Base-by-base conservation (phyloP, 768 basidiomycete species). In the Leccinum imitatum region DNA sequence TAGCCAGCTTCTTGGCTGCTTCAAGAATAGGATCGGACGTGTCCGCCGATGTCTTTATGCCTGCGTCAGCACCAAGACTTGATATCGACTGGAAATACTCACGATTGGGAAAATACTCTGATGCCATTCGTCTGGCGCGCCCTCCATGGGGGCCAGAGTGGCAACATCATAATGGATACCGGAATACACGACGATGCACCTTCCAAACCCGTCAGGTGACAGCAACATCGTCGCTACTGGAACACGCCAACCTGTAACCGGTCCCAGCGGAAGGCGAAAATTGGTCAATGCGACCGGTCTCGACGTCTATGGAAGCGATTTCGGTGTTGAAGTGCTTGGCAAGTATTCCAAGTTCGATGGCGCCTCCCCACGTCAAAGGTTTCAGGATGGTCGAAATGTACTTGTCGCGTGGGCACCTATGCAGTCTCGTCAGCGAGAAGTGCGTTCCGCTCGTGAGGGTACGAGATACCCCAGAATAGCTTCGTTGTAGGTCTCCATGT, bases 101-200 rank as follows among this genome's bases (percentile, higher is more conserved):
- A 82, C 84, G 10, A 86, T 77, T 8, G 87, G 87, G 69, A 93
- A 93, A 52, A 91, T 70, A 3, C 90, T 93, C 67, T 93, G 90
- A 74, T 98, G 95, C 83, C 95, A 99, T 59, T 91, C 94, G 27
- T 78, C 69, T 0, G 92, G 91, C 3, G 90, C 91, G 50, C 87
- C 86, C 9, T 79, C 77, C 73, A 84, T 80, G 0, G 93, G 97
- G 15, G 95, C 86, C 44, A 95, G 76, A 0, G 91, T 87, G 6
- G 89, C 85, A 9, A 92, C 92, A 72, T 99, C 96, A 73, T 99
- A 99, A 72, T 98, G 95, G 50, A 98, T 97, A 3, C 96, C 96
- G 0, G 91, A 93, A 76, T 98, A 98, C 4, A 98, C 80, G n/a
- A 98, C 69, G 14, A 97, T 72, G 59, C 86, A 88, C 19, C 88